Evolutionary conservation across 2,329 filamentous ascomycete genomes (phyloP).

Genomic region (Capronia coronata): DNA sequence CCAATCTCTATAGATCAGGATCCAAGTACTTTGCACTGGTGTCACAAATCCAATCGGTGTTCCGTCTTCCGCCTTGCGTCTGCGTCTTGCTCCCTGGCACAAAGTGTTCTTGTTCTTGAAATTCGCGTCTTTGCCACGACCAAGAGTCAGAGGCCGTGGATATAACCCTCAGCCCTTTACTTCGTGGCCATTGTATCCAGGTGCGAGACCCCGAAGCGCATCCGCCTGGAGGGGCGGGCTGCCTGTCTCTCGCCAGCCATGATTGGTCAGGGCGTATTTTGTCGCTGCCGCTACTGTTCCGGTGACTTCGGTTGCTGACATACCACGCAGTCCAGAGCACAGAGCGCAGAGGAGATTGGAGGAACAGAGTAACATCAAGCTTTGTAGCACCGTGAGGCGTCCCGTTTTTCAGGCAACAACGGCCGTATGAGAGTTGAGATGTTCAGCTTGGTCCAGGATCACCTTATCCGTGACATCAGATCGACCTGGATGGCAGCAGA

Average conservation of each 20-base stretch:
- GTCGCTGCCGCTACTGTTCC: neutral
- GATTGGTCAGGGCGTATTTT: conserved; percentile 22
- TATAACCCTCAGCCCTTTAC: neutral
- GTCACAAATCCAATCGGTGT: neutral
- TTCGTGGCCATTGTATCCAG: conserved; percentile 4
- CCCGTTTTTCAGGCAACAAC: too few relatives aligned
- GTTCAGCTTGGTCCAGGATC: too few relatives aligned
- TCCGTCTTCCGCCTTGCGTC: too few relatives aligned
- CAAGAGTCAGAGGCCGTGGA: neutral
- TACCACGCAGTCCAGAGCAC: conserved; percentile 4
- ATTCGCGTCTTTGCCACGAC: too few relatives aligned
- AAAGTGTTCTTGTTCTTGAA: too few relatives aligned
- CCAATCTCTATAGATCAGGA: too few relatives aligned
- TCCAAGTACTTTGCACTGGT: neutral
- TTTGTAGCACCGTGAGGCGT: neutral
- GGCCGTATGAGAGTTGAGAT: too few relatives aligned
- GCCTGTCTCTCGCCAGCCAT: neutral
- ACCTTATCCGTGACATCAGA: too few relatives aligned
- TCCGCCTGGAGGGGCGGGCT: neutral
- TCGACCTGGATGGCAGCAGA: too few relatives aligned
- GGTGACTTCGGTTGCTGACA: conserved; percentile 11
- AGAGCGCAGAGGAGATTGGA: neutral
- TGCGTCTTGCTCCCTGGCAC: too few relatives aligned
- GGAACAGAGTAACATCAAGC: neutral
- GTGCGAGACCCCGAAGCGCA: too few relatives aligned